Conservation (phyloP, 345 rosid species). For the Rubroshorea leprosula region DNA sequence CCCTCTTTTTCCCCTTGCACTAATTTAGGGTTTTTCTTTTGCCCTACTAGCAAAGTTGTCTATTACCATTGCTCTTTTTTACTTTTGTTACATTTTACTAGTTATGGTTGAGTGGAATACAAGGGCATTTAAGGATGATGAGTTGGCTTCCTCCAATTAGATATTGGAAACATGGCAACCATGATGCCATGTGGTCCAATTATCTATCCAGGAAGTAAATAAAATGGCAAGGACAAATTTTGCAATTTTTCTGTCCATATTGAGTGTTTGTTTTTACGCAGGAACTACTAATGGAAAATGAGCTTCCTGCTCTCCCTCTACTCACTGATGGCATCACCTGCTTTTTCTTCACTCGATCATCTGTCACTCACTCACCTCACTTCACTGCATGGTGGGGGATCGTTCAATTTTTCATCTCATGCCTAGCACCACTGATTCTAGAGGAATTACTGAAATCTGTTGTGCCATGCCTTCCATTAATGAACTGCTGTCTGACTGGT, state of each 20-base stretch:
- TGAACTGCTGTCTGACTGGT: constrained; percentile 62
- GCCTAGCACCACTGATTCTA: constrained; percentile 44
- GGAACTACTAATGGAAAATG: constrained; percentile 67
- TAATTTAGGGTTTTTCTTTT: too few relatives aligned
- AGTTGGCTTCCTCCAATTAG: constrained; percentile 7
- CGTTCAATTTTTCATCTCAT: constrained; percentile 44
- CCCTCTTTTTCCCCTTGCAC: too few relatives aligned
- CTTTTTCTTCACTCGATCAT: constrained; percentile 46
- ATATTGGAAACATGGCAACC: constrained; percentile 17
- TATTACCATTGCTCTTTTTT: too few relatives aligned
- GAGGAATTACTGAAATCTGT: constrained; percentile 60
- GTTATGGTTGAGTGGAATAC: too few relatives aligned
- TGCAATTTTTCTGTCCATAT: constrained; percentile 31
- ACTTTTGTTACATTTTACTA: too few relatives aligned
- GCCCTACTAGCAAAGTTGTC: too few relatives aligned
- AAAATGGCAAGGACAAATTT: constrained; percentile 25
- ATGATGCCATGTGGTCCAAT: constrained; percentile 9
- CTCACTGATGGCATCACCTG: constrained; percentile 57
- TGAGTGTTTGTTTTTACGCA: constrained; percentile 92
- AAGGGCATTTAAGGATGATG: neutral
- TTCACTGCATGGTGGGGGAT: constrained; percentile 42
- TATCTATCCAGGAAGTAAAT: constrained; percentile 11
- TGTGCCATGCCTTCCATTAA: constrained; percentile 58
- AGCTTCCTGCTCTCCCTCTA: constrained; percentile 60
- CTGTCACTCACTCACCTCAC: constrained; percentile 50